Conservation (phyloP, 1,284 basidiomycete genomes). For the Somion occarium region DNA sequence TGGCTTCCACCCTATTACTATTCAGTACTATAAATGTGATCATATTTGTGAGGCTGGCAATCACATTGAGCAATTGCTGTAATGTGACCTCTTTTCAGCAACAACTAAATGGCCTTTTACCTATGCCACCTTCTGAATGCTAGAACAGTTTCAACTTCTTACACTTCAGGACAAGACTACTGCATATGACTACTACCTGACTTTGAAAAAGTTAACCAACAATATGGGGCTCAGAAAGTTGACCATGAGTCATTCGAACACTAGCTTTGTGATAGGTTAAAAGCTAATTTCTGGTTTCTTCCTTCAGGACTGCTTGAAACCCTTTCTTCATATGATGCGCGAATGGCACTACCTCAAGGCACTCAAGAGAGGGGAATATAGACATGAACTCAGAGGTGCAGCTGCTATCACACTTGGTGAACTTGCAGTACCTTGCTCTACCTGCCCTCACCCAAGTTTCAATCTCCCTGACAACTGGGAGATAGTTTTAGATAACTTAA, state of each 20-base stretch:
- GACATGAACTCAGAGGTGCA: too few relatives aligned
- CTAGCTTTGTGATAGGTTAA: neutral
- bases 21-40: slow-evolving; percentile 9
- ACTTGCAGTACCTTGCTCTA: too few relatives aligned
- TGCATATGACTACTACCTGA: slow-evolving; percentile 11
- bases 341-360: too few relatives aligned
- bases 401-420: too few relatives aligned
- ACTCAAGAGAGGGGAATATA: too few relatives aligned
- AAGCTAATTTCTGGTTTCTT: neutral
- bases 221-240: neutral
- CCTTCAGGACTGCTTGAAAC: slow-evolving; percentile 2
- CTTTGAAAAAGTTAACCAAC: slow-evolving; percentile 7
- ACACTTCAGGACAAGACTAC: slow-evolving; percentile 12
- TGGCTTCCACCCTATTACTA: slow-evolving; percentile 7
- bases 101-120: slow-evolving; percentile 5
- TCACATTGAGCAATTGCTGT: slow-evolving; percentile 4
- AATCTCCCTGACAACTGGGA: too few relatives aligned
- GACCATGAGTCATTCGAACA: slow-evolving; percentile 4
- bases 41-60: neutral
- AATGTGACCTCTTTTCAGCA: slow-evolving; percentile 3
- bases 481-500: too few relatives aligned
- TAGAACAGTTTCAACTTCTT: slow-evolving; percentile 7
- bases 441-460: too few relatives aligned
- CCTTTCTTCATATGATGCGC: slow-evolving; percentile 1
- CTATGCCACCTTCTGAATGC: slow-evolving; percentile 5